phyloP scores from a whole-genome alignment of 1,284 basidiomycete genomes.

The Megacollybia platyphylla region DNA sequence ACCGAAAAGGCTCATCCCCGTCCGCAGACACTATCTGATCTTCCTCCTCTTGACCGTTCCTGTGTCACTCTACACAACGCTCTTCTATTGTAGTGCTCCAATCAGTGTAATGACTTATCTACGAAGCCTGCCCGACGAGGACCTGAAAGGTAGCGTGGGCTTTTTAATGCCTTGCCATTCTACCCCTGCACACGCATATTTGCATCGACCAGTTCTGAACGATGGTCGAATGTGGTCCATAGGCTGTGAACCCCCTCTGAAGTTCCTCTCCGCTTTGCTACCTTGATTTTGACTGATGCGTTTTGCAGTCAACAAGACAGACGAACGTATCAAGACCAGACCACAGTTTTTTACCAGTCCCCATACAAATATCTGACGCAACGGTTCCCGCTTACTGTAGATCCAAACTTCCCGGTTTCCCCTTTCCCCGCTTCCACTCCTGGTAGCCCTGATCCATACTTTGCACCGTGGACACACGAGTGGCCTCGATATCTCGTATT shows the following conservation, averaged over 20 bases:
- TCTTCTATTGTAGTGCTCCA: conserved; percentile 70
- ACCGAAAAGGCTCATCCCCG: conserved; percentile 11
- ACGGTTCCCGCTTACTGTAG: conserved; percentile 54
- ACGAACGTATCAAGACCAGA: conserved; percentile 66
- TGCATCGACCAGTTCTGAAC: conserved; percentile 60
- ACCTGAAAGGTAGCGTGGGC: conserved; percentile 50
- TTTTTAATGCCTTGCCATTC: conserved; percentile 97
- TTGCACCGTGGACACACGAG: conserved; percentile 43
- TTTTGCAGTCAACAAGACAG: conserved; percentile 33
- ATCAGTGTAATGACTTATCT: conserved; percentile 61
- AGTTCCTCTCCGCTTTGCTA: conserved; percentile 30
- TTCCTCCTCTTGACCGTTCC: conserved; percentile 45
- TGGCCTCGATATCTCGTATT: conserved; percentile 77
- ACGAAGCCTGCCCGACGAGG: conserved; percentile 31
- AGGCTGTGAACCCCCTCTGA: conserved; percentile 83
- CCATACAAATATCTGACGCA: conserved; percentile 55
- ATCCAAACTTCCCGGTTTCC: conserved; percentile 55
- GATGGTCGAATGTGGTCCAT: conserved; percentile 64
- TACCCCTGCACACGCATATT: conserved; percentile 87
- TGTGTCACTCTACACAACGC: conserved; percentile 52
- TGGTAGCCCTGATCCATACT: conserved; percentile 16
- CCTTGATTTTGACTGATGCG: conserved; percentile 4
- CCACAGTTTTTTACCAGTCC: conserved; percentile 70
- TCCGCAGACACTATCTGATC: conserved; percentile 23
- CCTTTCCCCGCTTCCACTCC: conserved; percentile 45